Base-by-base conservation (phyloP, 176 grass and related monocot species). In the Phyllostachys edulis region DNA sequence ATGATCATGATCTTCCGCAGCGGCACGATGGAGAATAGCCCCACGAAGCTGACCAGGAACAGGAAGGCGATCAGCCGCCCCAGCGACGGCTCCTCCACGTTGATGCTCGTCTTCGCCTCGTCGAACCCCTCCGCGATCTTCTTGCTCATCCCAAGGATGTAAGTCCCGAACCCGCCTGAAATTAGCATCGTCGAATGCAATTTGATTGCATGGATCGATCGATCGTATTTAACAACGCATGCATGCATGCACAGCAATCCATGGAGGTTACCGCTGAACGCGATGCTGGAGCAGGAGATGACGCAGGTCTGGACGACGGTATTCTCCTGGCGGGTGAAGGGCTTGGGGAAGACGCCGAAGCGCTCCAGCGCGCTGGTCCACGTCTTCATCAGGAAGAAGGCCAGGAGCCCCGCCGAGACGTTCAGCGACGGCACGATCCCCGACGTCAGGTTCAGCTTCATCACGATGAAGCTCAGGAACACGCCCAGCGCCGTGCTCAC, bases 281-380 rank as follows among this genome's bases (percentile, higher is more conserved):
- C 88, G 74, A 93, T 88, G 73, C 85, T 76, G 34, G 88, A 93
- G 88, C 88, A 90, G 67, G 92, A 88, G 52, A 94, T 90, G 63
- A 94, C 92, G 85, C 87, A 92, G 2, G 92, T 94, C 71, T 92
- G 92, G 8, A 94, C 88, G 3, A 92, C 85, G 0, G 90, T 94
- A 63, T 94, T 94, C 88, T 97, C 94, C 87, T 97, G 94, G 0
- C 94, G 85, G 2, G 94, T 94, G 85, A 97, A 97, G 1, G 94
- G 94, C 1, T 88, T 67, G 2, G 80, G 90, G 85, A 89, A 81
- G 1, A 90, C 39, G 47, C 92, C 92, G 65, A 82, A 85, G 0
- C 90, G 84, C 36, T 95, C 88, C 21, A 92, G 69, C 36, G 60
- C 63, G 75, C 65, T 81, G 1, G 85, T 95, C 93, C 93, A 95